These are phyloP conservation scores for Talaromyces liani DNA, from an alignment of 495 filamentous ascomycete species.

Conservation along the genomic window DNA sequence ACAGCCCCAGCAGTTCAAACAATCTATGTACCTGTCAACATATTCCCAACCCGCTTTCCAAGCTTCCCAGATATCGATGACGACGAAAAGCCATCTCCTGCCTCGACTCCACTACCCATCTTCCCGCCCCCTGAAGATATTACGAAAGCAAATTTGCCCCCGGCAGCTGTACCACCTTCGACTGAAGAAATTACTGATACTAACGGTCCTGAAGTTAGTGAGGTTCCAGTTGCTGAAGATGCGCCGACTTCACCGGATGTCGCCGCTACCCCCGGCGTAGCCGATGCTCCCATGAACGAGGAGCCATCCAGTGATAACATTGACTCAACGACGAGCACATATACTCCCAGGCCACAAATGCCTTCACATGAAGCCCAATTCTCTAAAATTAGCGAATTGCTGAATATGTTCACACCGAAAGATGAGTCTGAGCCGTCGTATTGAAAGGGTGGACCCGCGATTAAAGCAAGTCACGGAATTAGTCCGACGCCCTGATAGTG, in stretches of 20 bases:
- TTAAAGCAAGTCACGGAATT: too few species aligned
- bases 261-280: background rate
- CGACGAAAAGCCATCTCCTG: background rate
- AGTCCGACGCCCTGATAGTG: too few species aligned
- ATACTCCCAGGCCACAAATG: background rate
- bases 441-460: background rate
- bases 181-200: background rate
- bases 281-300: background rate
- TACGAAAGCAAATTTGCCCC: background rate
- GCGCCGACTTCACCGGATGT: background rate
- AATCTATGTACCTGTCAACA: background rate
- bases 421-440: background rate
- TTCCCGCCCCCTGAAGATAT: background rate
- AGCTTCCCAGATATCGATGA: background rate
- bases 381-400: background rate
- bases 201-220: background rate
- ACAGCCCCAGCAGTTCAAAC: background rate
- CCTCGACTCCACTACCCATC: background rate
- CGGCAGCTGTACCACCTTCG: background rate
- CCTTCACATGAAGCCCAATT: background rate
- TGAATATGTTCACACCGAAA: background rate
- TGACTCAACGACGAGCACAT: background rate
- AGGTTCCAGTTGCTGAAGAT: background rate
- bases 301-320: background rate
- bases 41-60: background rate